phyloP scores from a whole-genome alignment of 805 yeast genomes.

The Maudiozyma barnettii region DNA sequence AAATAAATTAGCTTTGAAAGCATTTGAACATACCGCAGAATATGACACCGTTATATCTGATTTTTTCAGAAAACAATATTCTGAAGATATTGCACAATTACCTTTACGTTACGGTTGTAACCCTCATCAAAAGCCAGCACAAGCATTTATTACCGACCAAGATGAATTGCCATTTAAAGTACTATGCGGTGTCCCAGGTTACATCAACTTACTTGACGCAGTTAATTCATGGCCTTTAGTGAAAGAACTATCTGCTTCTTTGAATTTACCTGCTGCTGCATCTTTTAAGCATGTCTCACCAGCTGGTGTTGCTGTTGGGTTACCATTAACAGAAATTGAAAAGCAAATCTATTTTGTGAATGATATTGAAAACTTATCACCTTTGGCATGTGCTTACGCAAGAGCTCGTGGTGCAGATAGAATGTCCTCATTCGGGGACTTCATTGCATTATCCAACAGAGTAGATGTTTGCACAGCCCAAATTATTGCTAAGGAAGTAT shows the following conservation, averaged over 20 bases:
- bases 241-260: slow-evolving; percentile 87
- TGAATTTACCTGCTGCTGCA: slow-evolving; percentile 97
- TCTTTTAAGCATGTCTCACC: slow-evolving; percentile 98
- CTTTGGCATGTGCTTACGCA: slow-evolving; percentile 95
- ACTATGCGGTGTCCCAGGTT: slow-evolving; percentile 91
- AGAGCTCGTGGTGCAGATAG: slow-evolving; percentile 99
- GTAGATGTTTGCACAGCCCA: slow-evolving; percentile 95
- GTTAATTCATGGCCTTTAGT: slow-evolving; percentile 98
- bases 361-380: slow-evolving; percentile 90
- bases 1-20: slow-evolving; percentile 85
- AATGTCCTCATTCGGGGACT: slow-evolving; percentile 98
- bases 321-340: slow-evolving; percentile 84
- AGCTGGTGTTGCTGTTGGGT: slow-evolving; percentile 97
- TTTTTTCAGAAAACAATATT: slow-evolving; percentile 93
- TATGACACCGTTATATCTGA: slow-evolving; percentile 94
- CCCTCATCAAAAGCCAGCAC: slow-evolving; percentile 99
- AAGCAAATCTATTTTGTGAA: slow-evolving; percentile 92
- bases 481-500: slow-evolving; percentile 93
- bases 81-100: slow-evolving; percentile 81
- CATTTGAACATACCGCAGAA: slow-evolving; percentile 97
- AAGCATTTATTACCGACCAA: slow-evolving; percentile 81
- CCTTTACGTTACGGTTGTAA: slow-evolving; percentile 97
- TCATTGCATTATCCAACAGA: slow-evolving; percentile 92
- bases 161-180: slow-evolving; percentile 89
- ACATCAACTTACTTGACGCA: slow-evolving; percentile 93